A percentile compares a stretch with the other conserved stretches of the same genome.
phyloP scores from a whole-genome alignment of 2,329 filamentous ascomycete genomes.

The Botryotinia narcissicola region DNA sequence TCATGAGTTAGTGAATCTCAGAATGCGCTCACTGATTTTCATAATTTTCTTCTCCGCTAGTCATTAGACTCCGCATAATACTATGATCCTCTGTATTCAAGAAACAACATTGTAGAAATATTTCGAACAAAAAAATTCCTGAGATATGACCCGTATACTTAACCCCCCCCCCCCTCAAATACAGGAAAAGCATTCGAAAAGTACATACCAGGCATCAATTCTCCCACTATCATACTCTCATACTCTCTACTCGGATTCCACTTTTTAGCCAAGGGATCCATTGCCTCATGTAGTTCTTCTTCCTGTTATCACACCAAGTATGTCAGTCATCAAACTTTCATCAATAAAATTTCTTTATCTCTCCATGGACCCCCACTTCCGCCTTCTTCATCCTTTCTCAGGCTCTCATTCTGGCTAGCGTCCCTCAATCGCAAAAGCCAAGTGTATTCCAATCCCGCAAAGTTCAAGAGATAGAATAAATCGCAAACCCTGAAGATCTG shows the following conservation, averaged over 20 bases:
- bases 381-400: not conserved
- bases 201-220: not conserved
- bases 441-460: accelerated
- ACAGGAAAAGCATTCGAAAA: not conserved
- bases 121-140: accelerated
- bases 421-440: not conserved
- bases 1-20: constrained; percentile 45
- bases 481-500: not conserved
- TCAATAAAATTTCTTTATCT: not conserved
- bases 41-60: too few relatives aligned
- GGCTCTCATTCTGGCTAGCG: not conserved
- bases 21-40: too few relatives aligned
- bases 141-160: not conserved
- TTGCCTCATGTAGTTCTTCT: constrained; percentile 43
- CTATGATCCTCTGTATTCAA: accelerated
- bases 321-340: not conserved
- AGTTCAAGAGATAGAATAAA: not conserved
- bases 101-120: too few relatives aligned
- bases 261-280: constrained; percentile 41
- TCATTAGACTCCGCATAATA: not conserved
- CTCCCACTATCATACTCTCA: not conserved
- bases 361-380: not conserved
- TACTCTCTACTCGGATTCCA: constrained; percentile 48
- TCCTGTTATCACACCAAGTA: constrained; percentile 20
- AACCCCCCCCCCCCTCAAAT: too few relatives aligned